A percentile compares a stretch with the other conserved stretches of the same genome.
Evolutionary conservation across 148 eudicot genomes (phyloP).

Genomic region (Cornus suecica): DNA sequence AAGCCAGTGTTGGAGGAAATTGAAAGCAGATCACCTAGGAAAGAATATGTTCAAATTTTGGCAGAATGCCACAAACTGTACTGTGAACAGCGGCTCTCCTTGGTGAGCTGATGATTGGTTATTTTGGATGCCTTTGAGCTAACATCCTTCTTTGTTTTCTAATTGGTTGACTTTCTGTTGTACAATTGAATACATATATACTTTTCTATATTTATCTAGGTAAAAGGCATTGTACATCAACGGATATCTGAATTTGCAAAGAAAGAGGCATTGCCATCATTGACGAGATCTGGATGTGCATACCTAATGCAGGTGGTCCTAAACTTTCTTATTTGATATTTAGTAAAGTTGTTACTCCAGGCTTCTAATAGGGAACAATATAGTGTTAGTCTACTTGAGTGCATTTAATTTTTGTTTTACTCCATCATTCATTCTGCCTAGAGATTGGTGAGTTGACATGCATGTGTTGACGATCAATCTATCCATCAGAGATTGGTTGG

Average conservation of each 20-base stretch:
- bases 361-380: not conserved
- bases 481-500: no score
- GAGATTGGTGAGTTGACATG: no score
- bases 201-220: conserved; percentile 34
- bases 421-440: no score
- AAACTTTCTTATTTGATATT: conserved; percentile 5
- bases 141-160: not conserved
- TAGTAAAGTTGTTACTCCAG: not conserved
- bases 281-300: conserved; percentile 96
- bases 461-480: no score
- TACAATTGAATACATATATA: not conserved
- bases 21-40: conserved; percentile 87
- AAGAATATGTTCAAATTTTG: conserved; percentile 86
- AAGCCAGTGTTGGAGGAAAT: conserved; percentile 94
- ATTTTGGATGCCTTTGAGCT: not conserved
- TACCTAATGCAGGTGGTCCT: conserved; percentile 80
- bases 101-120: conserved; percentile 51
- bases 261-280: conserved; percentile 85
- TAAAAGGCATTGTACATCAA: conserved; percentile 86
- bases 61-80: conserved; percentile 93
- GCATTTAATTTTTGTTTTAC: no score
- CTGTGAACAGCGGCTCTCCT: conserved; percentile 91
- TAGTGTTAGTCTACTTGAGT: no score
- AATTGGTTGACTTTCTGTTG: not conserved
- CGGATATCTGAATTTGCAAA: conserved; percentile 83